Evolutionary conservation across 257 asterid genomes (phyloP).

Genomic region (Solanum boliviense): DNA sequence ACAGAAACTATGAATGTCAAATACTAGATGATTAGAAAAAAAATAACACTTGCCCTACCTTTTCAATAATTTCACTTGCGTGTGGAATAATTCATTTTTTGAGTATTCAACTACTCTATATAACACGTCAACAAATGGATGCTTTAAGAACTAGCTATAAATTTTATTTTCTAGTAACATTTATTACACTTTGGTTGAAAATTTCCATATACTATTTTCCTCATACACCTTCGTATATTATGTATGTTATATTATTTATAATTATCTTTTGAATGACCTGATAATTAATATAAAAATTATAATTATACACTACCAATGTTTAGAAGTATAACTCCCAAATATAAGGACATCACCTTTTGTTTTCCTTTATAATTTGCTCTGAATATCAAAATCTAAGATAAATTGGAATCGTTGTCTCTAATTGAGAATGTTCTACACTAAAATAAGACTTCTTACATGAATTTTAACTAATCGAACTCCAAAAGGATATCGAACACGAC

Average conservation of each 20-base stretch:
- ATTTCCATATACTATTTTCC: background rate
- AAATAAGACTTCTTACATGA: background rate
- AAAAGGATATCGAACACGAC: background rate
- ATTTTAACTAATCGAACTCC: background rate
- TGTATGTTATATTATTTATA: background rate
- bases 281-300: background rate
- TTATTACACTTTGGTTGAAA: background rate
- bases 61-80: background rate
- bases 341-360: background rate
- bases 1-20: background rate
- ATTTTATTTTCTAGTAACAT: background rate
- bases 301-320: background rate
- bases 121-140: constrained; percentile 3
- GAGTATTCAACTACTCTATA: background rate
- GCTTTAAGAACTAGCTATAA: background rate
- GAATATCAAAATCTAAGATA: background rate
- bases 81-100: background rate
- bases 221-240: background rate
- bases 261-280: background rate
- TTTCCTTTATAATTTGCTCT: background rate
- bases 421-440: background rate
- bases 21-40: background rate
- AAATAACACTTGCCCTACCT: background rate
- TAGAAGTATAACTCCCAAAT: background rate
- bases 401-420: background rate